Percentiles rank a stretch among this genome's conserved stretches.
Evolutionary conservation across 2,329 filamentous ascomycete species (phyloP).

Genomic region (Endoconidiophora laricicola): DNA sequence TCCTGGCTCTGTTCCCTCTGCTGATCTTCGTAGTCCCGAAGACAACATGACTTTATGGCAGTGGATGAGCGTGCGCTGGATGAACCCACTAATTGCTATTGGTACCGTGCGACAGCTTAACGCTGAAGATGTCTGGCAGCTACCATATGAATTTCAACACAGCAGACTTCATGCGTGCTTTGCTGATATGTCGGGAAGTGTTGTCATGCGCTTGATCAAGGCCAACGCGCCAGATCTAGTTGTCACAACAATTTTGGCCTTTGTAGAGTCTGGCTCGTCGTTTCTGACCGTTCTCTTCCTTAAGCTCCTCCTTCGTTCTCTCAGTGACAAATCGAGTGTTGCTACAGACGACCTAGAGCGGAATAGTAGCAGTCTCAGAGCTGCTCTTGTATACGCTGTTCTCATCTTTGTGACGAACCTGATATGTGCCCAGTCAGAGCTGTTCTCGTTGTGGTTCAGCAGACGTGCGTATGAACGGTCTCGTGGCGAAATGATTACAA

Average conservation of each 20-base stretch:
- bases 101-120: slow-evolving; percentile 51
- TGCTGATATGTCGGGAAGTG: slow-evolving; percentile 52
- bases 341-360: neutral
- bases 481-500: slow-evolving; percentile 69
- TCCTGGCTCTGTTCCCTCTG: neutral
- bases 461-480: slow-evolving; percentile 70
- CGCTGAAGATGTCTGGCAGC: slow-evolving; percentile 65
- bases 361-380: neutral
- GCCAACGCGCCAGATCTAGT: slow-evolving; percentile 69
- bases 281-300: slow-evolving; percentile 50
- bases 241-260: slow-evolving; percentile 45
- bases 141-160: slow-evolving; percentile 73
- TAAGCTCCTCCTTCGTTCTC: slow-evolving; percentile 42
- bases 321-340: slow-evolving; percentile 1
- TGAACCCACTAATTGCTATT: slow-evolving; percentile 52
- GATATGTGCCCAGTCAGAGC: slow-evolving; percentile 44
- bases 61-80: slow-evolving; percentile 75
- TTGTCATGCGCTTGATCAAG: slow-evolving; percentile 49
- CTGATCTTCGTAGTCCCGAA: slow-evolving; percentile 51
- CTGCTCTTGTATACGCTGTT: slow-evolving; percentile 35
- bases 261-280: slow-evolving; percentile 41
- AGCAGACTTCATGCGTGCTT: slow-evolving; percentile 57
- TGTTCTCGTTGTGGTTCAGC: slow-evolving; percentile 67
- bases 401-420: slow-evolving; percentile 45
- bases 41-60: slow-evolving; percentile 67